Base-by-base conservation (phyloP, 192 early-diverging fungal species). In the Entophlyctis helioformis region DNA sequence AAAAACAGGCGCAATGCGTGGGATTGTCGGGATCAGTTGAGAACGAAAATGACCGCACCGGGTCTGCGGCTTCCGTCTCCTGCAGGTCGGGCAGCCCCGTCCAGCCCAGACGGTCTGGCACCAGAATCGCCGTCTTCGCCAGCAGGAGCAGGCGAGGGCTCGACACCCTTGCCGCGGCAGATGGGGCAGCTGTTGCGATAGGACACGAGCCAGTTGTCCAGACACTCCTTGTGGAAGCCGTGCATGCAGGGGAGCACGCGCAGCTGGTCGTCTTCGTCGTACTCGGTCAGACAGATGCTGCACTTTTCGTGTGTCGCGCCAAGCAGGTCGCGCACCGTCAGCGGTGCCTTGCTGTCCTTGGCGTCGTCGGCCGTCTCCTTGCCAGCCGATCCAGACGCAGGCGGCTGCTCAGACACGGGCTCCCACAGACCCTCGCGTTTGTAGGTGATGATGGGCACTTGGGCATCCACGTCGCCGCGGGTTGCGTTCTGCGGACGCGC, bases 121-220 rank as follows among this genome's bases (percentile, higher is more conserved):
- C n/a, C n/a, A n/a, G n/a, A n/a, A n/a, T n/a, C n/a, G n/a, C n/a
- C n/a, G n/a, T n/a, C n/a, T n/a, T n/a, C n/a, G n/a, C n/a, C n/a
- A n/a, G n/a, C n/a, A n/a, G n/a, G n/a, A n/a, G n/a, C n/a, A n/a
- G n/a, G n/a, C n/a, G n/a, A n/a, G n/a, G 27, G n/a, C 19, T 51
- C 48, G 20, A 70, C 63, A 15, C 57, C 59, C 19, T 56, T 53
- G 21, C 34, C 36, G 10, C 67, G 51, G 45, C 67, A 70, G 21
- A 70, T 35, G 15, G 67, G 67, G 41, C 67, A 70, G n/a, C 36
- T 46, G 42, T 70, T 70, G 16, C 54, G 51, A 35, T 67, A 52
- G n/a, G 41, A 36, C 10, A 45, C 48, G 8, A 66, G 42, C 67
- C 67, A 70, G 52, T 63, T 31, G 16, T 31, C 29, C 6, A 31